Percentiles rank a stretch among this genome's conserved stretches.
Conservation (phyloP, 148 eudicot genomes). For the Vaccinium vitisidaea region DNA sequence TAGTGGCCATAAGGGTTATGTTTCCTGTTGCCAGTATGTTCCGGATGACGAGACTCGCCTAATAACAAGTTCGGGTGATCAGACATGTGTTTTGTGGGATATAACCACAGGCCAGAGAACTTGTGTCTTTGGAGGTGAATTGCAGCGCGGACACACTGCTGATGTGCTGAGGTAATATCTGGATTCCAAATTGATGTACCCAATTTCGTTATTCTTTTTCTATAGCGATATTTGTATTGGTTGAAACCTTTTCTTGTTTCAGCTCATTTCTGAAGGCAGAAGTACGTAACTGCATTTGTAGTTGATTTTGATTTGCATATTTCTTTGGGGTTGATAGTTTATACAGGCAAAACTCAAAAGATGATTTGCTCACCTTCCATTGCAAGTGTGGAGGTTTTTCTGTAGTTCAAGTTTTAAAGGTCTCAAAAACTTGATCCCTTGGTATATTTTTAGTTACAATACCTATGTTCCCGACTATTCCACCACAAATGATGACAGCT, state of each 20-base stretch:
- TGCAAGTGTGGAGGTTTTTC: conserved; percentile 17
- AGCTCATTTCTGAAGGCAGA: neutral
- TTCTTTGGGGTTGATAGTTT: neutral
- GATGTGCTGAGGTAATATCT: no score
- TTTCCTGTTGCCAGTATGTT: no score
- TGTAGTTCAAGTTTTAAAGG: neutral
- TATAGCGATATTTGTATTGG: neutral
- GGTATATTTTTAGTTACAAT: neutral
- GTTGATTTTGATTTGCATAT: neutral
- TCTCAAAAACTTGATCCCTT: neutral
- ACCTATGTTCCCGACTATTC: conserved; percentile 18
- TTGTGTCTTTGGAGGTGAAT: no score
- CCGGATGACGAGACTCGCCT: no score
- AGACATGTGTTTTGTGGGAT: no score
- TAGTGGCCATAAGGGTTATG: no score
- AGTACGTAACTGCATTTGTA: neutral
- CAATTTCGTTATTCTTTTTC: neutral
- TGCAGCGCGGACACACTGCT: no score
- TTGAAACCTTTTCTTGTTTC: conserved; percentile 11
- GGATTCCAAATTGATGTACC: neutral
- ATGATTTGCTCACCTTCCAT: neutral
- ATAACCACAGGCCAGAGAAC: no score
- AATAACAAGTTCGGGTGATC: no score
- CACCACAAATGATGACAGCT: neutral
- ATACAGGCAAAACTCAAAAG: neutral